Evolutionary conservation across 2,329 filamentous ascomycete species (phyloP).

Genomic region (Celoporthe dispersa): DNA sequence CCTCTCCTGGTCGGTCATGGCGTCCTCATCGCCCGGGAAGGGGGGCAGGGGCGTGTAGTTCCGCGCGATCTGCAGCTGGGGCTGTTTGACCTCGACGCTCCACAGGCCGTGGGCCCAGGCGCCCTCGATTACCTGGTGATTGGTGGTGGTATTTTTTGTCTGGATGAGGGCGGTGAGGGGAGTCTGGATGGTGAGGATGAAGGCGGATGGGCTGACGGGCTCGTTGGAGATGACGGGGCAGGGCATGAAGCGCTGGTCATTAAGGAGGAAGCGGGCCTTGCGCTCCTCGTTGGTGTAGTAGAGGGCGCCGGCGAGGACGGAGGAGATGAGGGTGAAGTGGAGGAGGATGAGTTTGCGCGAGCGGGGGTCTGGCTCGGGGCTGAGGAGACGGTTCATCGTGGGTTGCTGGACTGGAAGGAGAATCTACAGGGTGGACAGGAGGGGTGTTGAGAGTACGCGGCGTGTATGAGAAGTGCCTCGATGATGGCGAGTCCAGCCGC

Average conservation of each 20-base stretch:
- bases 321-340: constrained; percentile 5
- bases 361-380: background rate
- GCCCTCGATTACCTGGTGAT: constrained; percentile 35
- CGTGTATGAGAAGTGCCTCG: constrained; percentile 3
- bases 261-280: constrained; percentile 45
- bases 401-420: background rate
- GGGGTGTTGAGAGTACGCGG: background rate
- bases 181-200: constrained; percentile 68
- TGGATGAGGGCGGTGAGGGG: constrained; percentile 25
- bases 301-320: background rate
- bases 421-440: too few species aligned
- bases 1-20: constrained; percentile 29
- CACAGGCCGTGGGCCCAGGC: constrained; percentile 72
- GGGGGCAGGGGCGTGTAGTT: constrained; percentile 79
- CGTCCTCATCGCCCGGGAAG: constrained; percentile 23
- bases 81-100: constrained; percentile 93
- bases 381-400: background rate
- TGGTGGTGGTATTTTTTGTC: constrained; percentile 34
- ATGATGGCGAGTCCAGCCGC: background rate
- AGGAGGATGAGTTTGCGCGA: background rate
- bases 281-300: constrained; percentile 13
- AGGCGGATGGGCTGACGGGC: constrained; percentile 67
- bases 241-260: constrained; percentile 64
- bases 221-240: constrained; percentile 68
- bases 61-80: constrained; percentile 87